A percentile compares a stretch with the other conserved stretches of the same genome.
Evolutionary conservation across 2,329 filamentous ascomycete genomes (phyloP).

Genomic region (Alternaria consortialis): DNA sequence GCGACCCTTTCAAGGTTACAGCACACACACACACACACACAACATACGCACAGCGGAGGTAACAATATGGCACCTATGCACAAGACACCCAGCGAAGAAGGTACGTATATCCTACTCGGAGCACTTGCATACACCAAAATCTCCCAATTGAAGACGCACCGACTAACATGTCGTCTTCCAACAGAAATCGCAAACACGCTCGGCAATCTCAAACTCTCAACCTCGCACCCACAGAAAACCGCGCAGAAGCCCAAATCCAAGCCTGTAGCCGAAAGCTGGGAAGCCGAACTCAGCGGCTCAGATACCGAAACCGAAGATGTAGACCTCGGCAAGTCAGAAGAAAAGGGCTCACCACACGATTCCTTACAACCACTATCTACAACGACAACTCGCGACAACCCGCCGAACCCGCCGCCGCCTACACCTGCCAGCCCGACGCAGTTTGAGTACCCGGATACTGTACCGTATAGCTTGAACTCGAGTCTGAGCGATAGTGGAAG

Average conservation of each 20-base stretch:
- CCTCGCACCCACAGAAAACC: constrained; percentile 43
- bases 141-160: neutral
- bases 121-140: neutral
- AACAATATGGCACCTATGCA: constrained; percentile 17
- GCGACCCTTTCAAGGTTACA: neutral
- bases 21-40: neutral
- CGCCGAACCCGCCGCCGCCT: constrained; percentile 45
- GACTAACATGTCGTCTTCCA: neutral
- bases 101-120: neutral
- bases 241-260: constrained; percentile 46
- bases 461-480: constrained; percentile 22
- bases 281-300: constrained; percentile 69
- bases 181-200: constrained; percentile 51
- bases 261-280: constrained; percentile 75
- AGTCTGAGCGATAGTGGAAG: constrained; percentile 15
- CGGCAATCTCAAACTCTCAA: constrained; percentile 48
- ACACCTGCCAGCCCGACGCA: constrained; percentile 48
- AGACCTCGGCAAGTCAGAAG: neutral
- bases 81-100: constrained; percentile 23
- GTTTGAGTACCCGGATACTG: constrained; percentile 45
- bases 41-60: neutral
- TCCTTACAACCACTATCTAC: constrained; percentile 32
- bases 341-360: constrained; percentile 12
- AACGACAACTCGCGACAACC: constrained; percentile 12
- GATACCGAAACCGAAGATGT: constrained; percentile 44